Conservation (phyloP, 768 basidiomycete genomes). For the Pleurotus sapidus region DNA sequence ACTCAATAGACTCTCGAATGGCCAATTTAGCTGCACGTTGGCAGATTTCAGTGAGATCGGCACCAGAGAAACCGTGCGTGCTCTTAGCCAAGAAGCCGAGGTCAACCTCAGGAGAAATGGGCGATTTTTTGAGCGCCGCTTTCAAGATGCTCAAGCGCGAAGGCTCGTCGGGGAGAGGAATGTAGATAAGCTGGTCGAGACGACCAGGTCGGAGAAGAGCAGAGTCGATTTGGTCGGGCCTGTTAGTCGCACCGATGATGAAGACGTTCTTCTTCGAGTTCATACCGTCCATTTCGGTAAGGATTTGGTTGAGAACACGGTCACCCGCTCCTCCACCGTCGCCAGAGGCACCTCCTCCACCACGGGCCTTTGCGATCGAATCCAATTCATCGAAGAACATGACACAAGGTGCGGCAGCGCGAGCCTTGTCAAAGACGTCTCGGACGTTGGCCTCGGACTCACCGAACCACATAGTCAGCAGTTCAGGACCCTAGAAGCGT, state of each 20-base stretch:
- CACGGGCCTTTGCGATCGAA: slow-evolving; percentile 97
- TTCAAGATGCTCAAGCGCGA: slow-evolving; percentile 90
- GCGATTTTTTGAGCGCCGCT: slow-evolving; percentile 90
- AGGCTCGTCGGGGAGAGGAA: slow-evolving; percentile 93
- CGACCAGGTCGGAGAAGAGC: slow-evolving; percentile 95
- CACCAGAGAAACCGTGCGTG: slow-evolving; percentile 98
- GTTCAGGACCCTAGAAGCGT: slow-evolving; percentile 75
- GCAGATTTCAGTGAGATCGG: slow-evolving; percentile 99
- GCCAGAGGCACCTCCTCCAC: slow-evolving; percentile 72
- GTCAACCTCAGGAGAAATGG: slow-evolving; percentile 79
- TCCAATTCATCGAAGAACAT: slow-evolving; percentile 99
- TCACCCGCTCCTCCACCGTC: slow-evolving; percentile 97
- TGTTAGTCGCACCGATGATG: slow-evolving; percentile 96
- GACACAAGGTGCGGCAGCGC: slow-evolving; percentile 98
- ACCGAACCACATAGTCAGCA: slow-evolving; percentile 99
- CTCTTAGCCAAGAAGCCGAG: slow-evolving; percentile 83
- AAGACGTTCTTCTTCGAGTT: slow-evolving; percentile 99
- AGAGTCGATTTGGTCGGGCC: slow-evolving; percentile 93
- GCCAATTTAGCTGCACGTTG: slow-evolving; percentile 97
- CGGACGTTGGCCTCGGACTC: slow-evolving; percentile 99
- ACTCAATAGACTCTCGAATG: slow-evolving; percentile 91
- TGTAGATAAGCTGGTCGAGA: slow-evolving; percentile 99
- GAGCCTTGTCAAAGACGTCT: slow-evolving; percentile 99
- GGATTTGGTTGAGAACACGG: slow-evolving; percentile 95
- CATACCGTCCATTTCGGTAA: slow-evolving; percentile 99